phyloP scores from a whole-genome alignment of 805 yeast species.

The Lipomyces sp. region DNA sequence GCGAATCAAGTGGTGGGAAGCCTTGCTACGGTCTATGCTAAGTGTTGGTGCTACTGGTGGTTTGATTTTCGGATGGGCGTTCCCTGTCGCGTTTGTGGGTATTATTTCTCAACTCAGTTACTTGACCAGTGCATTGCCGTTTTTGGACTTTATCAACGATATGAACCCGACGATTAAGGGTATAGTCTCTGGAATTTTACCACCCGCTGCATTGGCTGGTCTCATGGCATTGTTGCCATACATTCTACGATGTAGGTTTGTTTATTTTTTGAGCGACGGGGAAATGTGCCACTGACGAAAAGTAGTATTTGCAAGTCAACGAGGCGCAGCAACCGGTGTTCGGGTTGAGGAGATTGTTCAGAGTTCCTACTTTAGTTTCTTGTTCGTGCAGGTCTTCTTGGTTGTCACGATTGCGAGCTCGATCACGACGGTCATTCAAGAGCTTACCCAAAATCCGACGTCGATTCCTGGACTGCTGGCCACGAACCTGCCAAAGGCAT shows the following conservation, averaged over 20 bases:
- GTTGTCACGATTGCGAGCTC: conserved; percentile 88
- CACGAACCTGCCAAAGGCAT: conserved; percentile 77
- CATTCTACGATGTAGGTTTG: conserved; percentile 60
- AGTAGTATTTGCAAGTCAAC: conserved; percentile 66
- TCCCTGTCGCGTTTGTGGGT: conserved; percentile 84
- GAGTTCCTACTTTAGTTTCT: conserved; percentile 76
- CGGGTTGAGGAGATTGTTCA: conserved; percentile 75
- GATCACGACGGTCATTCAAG: conserved; percentile 73
- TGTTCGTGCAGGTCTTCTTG: conserved; percentile 80
- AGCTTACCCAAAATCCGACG: conserved; percentile 67
- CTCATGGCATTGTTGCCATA: conserved; percentile 89
- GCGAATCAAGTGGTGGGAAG: conserved; percentile 46
- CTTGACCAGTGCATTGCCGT: conserved; percentile 71
- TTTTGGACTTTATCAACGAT: conserved; percentile 73
- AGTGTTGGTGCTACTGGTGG: conserved; percentile 55
- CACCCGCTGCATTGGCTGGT: conserved; percentile 76
- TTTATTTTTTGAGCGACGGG: background rate
- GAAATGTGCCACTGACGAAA: background rate
- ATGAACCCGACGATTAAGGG: conserved; percentile 67
- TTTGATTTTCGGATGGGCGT: conserved; percentile 70
- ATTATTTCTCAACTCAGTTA: conserved; percentile 75
- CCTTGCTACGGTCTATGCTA: conserved; percentile 49
- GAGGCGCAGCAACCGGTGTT: conserved; percentile 75
- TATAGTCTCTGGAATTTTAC: conserved; percentile 83
- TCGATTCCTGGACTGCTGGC: conserved; percentile 77